Base-by-base conservation (phyloP, 805 yeast genomes). In the Clavispora santaluciae region DNA sequence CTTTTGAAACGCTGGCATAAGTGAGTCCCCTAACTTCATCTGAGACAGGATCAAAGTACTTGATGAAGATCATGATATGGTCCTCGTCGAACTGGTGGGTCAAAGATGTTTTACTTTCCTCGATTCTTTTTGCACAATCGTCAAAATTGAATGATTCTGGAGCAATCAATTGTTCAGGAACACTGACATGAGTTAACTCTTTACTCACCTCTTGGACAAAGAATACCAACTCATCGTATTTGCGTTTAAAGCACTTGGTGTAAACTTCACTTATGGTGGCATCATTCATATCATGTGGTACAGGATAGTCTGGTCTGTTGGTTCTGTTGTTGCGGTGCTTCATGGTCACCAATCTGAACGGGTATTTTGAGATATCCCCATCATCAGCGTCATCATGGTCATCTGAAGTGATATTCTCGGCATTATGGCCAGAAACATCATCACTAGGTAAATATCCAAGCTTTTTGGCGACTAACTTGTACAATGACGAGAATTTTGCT, bases 271-370 rank as follows among this genome's bases (percentile, higher is more conserved):
- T 81, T 16, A 86, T 64, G 0, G 80, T 67, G 8, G 63, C 36
- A 11, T 67, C 62, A 26, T 59, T 55, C 17, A 53, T 40, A 38
- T 51, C 60, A 36, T 44, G 55, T 29, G 57, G 54, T n/a, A 66
- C 56, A 36, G 48, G 56, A 9, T 48, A 44, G 43, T 77, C 81
- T 1, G 87, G 76, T 49, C 96, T 73, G 36, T 76, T 62, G 0
- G 96, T 85, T 45, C 73, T 76, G 58, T 87, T 86, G 48, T 81
- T 77, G 36, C 96, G 72, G 51, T 75, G 78, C 11, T 74, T 76
- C 65, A 86, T 70, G 17, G 74, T 63, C 81, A 93, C 79, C 45
- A 85, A 73, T 41, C 83, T 68, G 33, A 83, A 72, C 1, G 68
- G 68, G 13, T 38, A 43, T n/a, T 37, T 21, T 5, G 44, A 26